These are phyloP conservation scores for Chalciporus chontae DNA, from an alignment of 768 basidiomycete genomes.

Conservation along the genomic window DNA sequence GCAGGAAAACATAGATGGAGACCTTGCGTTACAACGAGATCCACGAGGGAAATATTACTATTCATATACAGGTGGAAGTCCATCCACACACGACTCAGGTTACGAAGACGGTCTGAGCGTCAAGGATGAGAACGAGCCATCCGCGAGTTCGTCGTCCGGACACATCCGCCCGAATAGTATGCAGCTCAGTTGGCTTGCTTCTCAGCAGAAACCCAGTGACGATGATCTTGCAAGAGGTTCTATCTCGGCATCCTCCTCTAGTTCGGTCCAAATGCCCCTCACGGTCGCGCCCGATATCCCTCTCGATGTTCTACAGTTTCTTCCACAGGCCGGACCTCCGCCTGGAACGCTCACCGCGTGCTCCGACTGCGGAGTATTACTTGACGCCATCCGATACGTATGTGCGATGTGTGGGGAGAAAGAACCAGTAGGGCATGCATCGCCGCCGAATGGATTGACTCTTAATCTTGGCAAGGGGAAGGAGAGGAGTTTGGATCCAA, in stretches of 20 bases:
- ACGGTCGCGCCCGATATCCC: slow-evolving; percentile 38
- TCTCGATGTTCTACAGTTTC: slow-evolving; percentile 50
- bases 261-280: slow-evolving; percentile 14
- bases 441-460: slow-evolving; percentile 6
- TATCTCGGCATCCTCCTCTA: slow-evolving; percentile 11
- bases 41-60: slow-evolving; percentile 75
- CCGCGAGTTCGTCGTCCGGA: slow-evolving; percentile 22
- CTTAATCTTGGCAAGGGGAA: slow-evolving; percentile 42
- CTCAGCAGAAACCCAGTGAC: slow-evolving; percentile 41
- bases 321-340: slow-evolving; percentile 48
- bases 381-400: slow-evolving; percentile 86
- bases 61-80: slow-evolving; percentile 53
- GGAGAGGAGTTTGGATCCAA: slow-evolving; percentile 34
- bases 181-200: slow-evolving; percentile 63
- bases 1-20: slow-evolving; percentile 49
- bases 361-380: slow-evolving; percentile 69
- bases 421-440: slow-evolving; percentile 36
- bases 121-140: slow-evolving; percentile 31
- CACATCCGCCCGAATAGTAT: slow-evolving; percentile 59
- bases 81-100: slow-evolving; percentile 50
- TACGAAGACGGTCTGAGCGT: slow-evolving; percentile 48
- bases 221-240: slow-evolving; percentile 12
- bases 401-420: slow-evolving; percentile 87
- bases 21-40: slow-evolving; percentile 64
- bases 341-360: slow-evolving; percentile 71